Conservation (phyloP, 305 asterid species). For the Solanum chacoense region DNA sequence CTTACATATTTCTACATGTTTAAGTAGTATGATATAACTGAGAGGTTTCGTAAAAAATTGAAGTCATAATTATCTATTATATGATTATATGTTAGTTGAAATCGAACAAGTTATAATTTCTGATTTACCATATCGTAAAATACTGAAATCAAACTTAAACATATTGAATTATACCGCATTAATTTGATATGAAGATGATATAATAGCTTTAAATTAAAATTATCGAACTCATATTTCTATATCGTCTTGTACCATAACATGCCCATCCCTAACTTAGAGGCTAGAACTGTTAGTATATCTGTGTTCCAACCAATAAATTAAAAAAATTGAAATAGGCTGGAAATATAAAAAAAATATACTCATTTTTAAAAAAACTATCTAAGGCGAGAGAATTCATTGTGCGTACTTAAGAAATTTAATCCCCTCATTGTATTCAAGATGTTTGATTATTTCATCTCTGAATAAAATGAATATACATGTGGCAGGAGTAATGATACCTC, state of each 20-base stretch:
- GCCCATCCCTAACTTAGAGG: neutral
- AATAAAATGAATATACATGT: neutral
- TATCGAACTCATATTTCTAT: neutral
- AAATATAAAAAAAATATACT: neutral
- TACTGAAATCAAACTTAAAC: neutral
- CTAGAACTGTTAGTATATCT: neutral
- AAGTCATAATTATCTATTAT: neutral
- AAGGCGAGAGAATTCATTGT: neutral
- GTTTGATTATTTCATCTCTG: neutral
- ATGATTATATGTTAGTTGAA: neutral
- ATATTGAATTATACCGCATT: neutral
- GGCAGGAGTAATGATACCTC: neutral
- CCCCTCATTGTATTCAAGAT: accelerated
- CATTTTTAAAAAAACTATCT: accelerated
- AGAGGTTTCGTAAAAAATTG: neutral
- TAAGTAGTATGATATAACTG: neutral
- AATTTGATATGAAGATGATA: neutral
- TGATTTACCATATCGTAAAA: neutral
- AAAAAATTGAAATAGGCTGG: neutral
- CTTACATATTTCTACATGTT: neutral
- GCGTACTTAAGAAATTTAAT: neutral
- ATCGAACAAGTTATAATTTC: neutral
- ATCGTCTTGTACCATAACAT: neutral
- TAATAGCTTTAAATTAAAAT: neutral
- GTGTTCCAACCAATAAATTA: neutral